Conservation (phyloP, 108 stramenopile genomes). For the Nitzschia sp. region DNA sequence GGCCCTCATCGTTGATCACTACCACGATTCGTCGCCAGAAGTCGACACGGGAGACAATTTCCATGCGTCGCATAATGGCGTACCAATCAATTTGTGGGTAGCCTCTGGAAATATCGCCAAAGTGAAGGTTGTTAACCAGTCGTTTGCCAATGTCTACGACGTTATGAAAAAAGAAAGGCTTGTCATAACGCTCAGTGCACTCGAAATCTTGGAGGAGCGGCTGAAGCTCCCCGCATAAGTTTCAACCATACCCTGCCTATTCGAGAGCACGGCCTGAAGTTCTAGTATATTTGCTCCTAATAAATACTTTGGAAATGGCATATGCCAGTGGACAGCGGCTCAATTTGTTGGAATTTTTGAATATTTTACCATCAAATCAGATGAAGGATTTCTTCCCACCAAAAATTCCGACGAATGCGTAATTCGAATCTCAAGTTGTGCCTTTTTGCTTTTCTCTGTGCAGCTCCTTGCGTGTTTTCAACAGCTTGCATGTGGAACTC, state of each 20-base stretch:
- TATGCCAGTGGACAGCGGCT: too few relatives aligned
- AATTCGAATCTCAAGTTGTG: too few relatives aligned
- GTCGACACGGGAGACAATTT: slow-evolving; percentile 24
- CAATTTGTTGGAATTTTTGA: too few relatives aligned
- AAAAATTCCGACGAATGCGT: too few relatives aligned
- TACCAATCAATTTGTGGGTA: slow-evolving; percentile 73
- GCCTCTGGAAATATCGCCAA: slow-evolving; percentile 63
- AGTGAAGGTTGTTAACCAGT: slow-evolving; percentile 64
- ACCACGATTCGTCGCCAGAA: slow-evolving; percentile 34
- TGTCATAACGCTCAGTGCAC: slow-evolving; percentile 60
- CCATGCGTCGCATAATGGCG: slow-evolving; percentile 50
- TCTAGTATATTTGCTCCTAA: too few relatives aligned
- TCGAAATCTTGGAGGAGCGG: slow-evolving; percentile 61
- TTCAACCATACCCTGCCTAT: too few relatives aligned
- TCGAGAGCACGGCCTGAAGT: too few relatives aligned
- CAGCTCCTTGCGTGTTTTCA: not conserved
- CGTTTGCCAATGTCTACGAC: slow-evolving; percentile 71
- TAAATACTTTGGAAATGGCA: too few relatives aligned
- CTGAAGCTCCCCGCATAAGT: too few relatives aligned
- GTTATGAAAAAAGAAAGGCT: slow-evolving; percentile 78
- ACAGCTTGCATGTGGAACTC: not conserved
- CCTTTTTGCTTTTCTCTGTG: too few relatives aligned
- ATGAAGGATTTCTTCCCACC: too few relatives aligned
- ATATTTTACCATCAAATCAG: too few relatives aligned
- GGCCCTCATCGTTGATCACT: slow-evolving; percentile 73